phyloP scores from a whole-genome alignment of 495 filamentous ascomycete species.

The Aspergillus homomorphus region DNA sequence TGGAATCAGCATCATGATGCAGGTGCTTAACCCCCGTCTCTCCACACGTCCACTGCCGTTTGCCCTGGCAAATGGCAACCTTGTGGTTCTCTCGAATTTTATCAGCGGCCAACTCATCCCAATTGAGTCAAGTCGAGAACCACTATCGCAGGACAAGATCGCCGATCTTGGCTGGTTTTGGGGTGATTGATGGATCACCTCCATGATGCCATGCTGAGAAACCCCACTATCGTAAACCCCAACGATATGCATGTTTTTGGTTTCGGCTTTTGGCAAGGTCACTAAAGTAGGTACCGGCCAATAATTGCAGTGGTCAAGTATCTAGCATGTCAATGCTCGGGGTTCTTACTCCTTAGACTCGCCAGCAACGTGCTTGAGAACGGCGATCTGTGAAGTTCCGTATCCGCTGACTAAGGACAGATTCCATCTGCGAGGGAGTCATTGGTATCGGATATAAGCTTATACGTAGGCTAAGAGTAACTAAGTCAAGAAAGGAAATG shows the following conservation, averaged over 20 bases:
- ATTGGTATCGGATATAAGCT: background rate
- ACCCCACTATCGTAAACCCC: background rate
- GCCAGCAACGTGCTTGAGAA: background rate
- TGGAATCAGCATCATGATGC: background rate
- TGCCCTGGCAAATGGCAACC: background rate
- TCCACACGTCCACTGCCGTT: background rate
- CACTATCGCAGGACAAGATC: slow-evolving; percentile 2
- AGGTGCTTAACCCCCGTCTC: background rate
- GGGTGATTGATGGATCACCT: background rate
- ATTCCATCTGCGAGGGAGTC: too few species aligned
- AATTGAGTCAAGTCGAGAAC: background rate
- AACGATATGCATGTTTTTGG: background rate
- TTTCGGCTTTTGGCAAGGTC: background rate
- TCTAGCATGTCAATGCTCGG: background rate
- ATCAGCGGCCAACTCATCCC: background rate
- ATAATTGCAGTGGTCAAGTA: background rate
- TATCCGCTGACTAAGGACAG: background rate
- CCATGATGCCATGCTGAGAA: background rate
- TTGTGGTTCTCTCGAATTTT: background rate
- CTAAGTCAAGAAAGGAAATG: too few species aligned
- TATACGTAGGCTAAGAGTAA: background rate
- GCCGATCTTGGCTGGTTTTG: background rate
- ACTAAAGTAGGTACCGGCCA: background rate
- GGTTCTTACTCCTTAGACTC: background rate
- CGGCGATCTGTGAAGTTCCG: background rate